Percentiles rank a stretch among this genome's conserved stretches.
Conservation (phyloP, 441 rosid species). For the Cnidoscolus chayamansa region DNA sequence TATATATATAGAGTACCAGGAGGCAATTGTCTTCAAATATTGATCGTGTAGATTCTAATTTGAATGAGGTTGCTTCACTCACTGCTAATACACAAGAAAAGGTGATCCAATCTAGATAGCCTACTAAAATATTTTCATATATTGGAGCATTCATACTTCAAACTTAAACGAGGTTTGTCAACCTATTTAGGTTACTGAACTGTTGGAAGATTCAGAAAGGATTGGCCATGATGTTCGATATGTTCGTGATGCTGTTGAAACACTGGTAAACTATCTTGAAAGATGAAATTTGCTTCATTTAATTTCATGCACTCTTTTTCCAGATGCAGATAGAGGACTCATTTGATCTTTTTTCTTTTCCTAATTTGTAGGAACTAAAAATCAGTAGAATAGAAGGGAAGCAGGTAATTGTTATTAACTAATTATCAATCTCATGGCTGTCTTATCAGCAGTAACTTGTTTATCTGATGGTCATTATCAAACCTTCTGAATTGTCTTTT, state of each 20-base stretch:
- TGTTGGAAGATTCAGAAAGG: slow-evolving; percentile 46
- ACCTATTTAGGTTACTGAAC: slow-evolving; percentile 46
- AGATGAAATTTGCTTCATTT: background rate
- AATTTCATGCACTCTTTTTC: slow-evolving; percentile 10
- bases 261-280: slow-evolving; percentile 46
- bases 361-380: slow-evolving; percentile 52
- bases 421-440: slow-evolving; percentile 8
- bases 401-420: slow-evolving; percentile 52
- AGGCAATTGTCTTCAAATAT: slow-evolving; percentile 59
- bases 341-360: slow-evolving; percentile 3
- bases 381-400: slow-evolving; percentile 71
- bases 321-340: slow-evolving; percentile 13
- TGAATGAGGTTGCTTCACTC: slow-evolving; percentile 53
- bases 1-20: slow-evolving; percentile 53
- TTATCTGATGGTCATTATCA: slow-evolving; percentile 21
- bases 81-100: slow-evolving; percentile 59
- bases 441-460: slow-evolving; percentile 1
- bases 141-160: slow-evolving; percentile 20
- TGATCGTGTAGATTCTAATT: slow-evolving; percentile 46
- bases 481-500: slow-evolving; percentile 10
- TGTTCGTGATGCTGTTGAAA: slow-evolving; percentile 67
- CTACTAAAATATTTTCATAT: background rate
- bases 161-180: slow-evolving; percentile 16
- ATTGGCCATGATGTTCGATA: slow-evolving; percentile 48
- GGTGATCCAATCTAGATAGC: slow-evolving; percentile 39